Base-by-base conservation (phyloP, 2,329 filamentous ascomycete genomes). In the Ceratocystis variospora region DNA sequence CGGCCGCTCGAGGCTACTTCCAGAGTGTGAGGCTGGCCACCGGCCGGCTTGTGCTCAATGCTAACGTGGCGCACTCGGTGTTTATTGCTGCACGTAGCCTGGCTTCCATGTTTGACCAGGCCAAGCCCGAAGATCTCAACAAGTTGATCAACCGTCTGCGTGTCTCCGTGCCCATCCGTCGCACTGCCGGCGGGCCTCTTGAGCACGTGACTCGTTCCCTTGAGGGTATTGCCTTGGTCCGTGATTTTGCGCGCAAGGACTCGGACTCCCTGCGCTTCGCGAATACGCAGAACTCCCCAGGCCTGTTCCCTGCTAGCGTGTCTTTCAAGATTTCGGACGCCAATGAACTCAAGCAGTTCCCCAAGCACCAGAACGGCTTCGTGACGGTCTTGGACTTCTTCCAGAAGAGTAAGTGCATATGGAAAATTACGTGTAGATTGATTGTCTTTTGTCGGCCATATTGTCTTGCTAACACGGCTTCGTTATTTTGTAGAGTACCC, bases 21-120 rank as follows among this genome's bases (percentile, higher is more conserved):
- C 80, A 82, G 70, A 83, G 81, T 41, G 76, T 79, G 2, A 79
- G 81, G 5, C 74, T 81, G 0, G 79, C 79, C 0, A 84, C 82
- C 0, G 81, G 80, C 1, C 76, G 80, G 0, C 70, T 84, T 1
- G 75, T 85, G 0, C 73, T 84, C 31, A 85, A 85, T 68, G 75
- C 76, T 61, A 84, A 85, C 66, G 78, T 83, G 8, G 79, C 79
- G 0, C 79, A 83, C 68, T 79, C 78, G 2, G 76, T 83, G 19
- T 84, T 84, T 73, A 28, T 64, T 44, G 22, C 72, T 71, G 10
- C 61, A 72, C 28, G 73, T 15, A 62, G 44, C 37, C 37, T 68
- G 25, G 46, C 22, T n/a, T 33, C 46, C 7, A 62, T 66, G 48
- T 62, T 68, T n/a, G 45, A 57, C 6, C 15, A 28, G n/a, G 57